Conservation (phyloP, 371 early-diverging fungal genomes). For the Circinella minor region DNA sequence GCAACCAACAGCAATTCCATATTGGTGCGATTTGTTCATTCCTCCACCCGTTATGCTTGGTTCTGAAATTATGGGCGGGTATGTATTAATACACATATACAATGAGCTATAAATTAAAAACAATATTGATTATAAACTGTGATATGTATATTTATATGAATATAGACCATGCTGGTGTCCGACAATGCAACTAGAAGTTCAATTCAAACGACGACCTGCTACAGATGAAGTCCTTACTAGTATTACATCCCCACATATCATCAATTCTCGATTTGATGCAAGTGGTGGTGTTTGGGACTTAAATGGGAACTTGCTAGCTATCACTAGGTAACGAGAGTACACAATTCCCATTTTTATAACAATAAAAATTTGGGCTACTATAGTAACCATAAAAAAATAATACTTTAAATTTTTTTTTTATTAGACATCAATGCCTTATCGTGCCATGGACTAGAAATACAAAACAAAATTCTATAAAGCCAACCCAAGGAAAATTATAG, state of each 20-base stretch:
- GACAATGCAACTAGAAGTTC: constrained; percentile 50
- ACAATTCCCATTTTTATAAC: neutral
- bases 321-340: constrained; percentile 27
- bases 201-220: constrained; percentile 44
- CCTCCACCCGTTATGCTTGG: constrained; percentile 43
- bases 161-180: constrained; percentile 41
- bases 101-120: no score
- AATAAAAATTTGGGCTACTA: no score
- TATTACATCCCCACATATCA: constrained; percentile 39
- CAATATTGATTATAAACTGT: no score
- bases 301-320: constrained; percentile 37
- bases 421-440: constrained; percentile 41
- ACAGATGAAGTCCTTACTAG: constrained; percentile 28
- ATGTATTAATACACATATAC: neutral
- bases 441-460: constrained; percentile 42
- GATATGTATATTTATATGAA: neutral
- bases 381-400: no score
- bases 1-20: constrained; percentile 18
- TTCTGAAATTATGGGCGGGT: constrained; percentile 14
- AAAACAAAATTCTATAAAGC: neutral
- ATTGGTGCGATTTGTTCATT: constrained; percentile 49
- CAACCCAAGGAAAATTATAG: no score
- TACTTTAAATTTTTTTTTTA: neutral
- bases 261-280: constrained; percentile 44
- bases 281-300: constrained; percentile 44